Evolutionary conservation across 108 stramenopile genomes (phyloP), one percentile per base, ranked within the genome.

Genomic region (Stephanodiscus minutulus): DNA sequence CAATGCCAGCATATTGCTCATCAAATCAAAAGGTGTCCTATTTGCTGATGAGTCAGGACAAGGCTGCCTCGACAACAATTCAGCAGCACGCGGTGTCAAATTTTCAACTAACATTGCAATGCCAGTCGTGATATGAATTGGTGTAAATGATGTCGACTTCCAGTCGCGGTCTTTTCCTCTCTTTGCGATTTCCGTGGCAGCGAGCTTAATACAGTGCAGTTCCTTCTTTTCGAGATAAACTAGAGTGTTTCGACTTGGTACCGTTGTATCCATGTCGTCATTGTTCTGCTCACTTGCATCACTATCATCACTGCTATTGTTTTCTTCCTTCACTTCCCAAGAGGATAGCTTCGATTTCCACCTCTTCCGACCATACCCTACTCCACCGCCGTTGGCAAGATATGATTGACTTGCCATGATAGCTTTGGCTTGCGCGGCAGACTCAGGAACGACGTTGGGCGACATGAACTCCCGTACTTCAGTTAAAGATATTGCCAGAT

Each of bases 1-100:
- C 31, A 56, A 18, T 44, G 13, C 17, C 2, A 79, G 61, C 65
- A 64, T 55, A 21, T 49, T 68, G 11, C 58, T 31, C 25, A 79
- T 50, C 27, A 73, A 64, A 50, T 79, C 78, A 63, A 79, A 79
- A 18, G 78, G 78, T 20, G 78, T 73, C 29, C 61, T 61, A 24
- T 52, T 54, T 2, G 58, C 54, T 33, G 41, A 2, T 36, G 24
- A 20, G 39, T 57, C 71, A 41, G 62, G 55, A 56, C 64, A 68
- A 58, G 54, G 68, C 1, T 52, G 54, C 29, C 72, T 68, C 29
- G 78, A 79, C 27, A 79, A 0, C 27, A 73, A 57, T 54, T 79
- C 78, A 64, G 78, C 55, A 31, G 61, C 60, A 21, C 11, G 22
- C 1, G 72, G 72, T 46, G 78, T 72, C 29, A 79, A 24, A 49